A percentile compares a stretch with the other conserved stretches of the same genome.
These are phyloP conservation scores for Pestalotiopsis fici DNA, from an alignment of 2,329 filamentous ascomycete species.

Conservation along the genomic window DNA sequence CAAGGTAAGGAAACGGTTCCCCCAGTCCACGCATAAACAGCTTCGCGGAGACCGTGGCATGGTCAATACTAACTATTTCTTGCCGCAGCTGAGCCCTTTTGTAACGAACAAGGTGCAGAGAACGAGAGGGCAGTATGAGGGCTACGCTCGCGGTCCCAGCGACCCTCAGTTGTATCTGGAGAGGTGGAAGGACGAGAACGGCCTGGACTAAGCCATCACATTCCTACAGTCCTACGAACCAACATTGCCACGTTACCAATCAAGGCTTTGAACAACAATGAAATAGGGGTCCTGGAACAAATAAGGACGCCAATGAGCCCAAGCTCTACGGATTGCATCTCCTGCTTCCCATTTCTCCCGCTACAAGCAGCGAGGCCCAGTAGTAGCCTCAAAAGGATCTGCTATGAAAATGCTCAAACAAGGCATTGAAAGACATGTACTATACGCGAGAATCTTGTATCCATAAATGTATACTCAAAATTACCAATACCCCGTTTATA, in stretches of 20 bases:
- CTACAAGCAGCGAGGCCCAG: not conserved
- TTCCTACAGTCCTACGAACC: not conserved
- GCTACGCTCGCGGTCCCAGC: slow-evolving; percentile 52
- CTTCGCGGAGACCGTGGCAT: not conserved
- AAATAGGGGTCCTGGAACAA: not conserved
- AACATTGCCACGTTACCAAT: not conserved
- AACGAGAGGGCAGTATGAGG: slow-evolving; percentile 55
- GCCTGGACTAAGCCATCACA: slow-evolving; percentile 46
- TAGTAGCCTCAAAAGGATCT: not conserved
- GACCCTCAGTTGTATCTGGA: slow-evolving; percentile 64
- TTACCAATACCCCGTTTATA: not conserved
- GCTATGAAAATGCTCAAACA: not conserved
- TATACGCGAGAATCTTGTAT: not conserved
- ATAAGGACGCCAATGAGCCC: not conserved
- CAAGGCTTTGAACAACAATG: not conserved
- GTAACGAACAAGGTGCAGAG: slow-evolving; percentile 63
- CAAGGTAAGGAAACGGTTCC: slow-evolving; percentile 56
- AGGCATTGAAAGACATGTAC: not conserved
- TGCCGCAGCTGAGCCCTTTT: slow-evolving; percentile 76
- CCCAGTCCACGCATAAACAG: not conserved
- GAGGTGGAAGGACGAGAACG: slow-evolving; percentile 70
- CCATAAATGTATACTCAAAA: slow-evolving; percentile 3
- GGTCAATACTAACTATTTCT: slow-evolving; percentile 16
- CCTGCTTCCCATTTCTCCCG: not conserved
- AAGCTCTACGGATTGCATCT: not conserved